Evolutionary conservation across 306 rosid species (phyloP).

Genomic region (Prunus salicina): DNA sequence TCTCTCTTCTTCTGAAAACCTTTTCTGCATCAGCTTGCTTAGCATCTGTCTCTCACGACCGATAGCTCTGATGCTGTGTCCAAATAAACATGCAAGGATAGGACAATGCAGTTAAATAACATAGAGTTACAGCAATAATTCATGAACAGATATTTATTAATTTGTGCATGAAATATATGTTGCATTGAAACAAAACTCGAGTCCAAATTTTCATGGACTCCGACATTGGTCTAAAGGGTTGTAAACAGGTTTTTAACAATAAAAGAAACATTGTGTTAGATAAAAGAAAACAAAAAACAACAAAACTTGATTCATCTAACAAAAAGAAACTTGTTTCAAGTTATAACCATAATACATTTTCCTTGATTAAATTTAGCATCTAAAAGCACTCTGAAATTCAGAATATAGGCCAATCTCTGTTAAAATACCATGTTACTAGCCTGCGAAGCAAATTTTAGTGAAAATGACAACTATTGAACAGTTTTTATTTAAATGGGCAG

Average conservation of each 20-base stretch:
- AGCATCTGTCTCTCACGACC: conserved; percentile 73
- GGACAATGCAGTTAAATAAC: not conserved
- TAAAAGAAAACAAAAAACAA: not conserved
- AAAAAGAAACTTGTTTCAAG: no score
- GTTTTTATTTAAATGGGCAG: not conserved
- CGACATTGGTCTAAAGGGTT: not conserved
- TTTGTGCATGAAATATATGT: not conserved
- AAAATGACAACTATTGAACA: not conserved
- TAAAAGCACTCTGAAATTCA: not conserved
- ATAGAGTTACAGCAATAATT: not conserved
- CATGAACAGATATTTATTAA: not conserved
- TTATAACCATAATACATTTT: not conserved
- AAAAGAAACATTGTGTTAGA: not conserved
- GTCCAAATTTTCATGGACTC: not conserved
- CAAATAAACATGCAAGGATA: conserved; percentile 19
- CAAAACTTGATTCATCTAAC: not conserved
- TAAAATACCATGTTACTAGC: not conserved
- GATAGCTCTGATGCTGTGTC: conserved; percentile 63
- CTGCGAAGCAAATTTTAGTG: not conserved
- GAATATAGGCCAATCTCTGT: not conserved
- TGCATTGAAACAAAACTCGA: not conserved
- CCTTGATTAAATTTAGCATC: not conserved
- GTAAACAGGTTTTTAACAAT: not conserved
- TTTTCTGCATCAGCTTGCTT: conserved; percentile 72
- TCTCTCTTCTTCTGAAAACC: conserved; percentile 70